Evolutionary conservation across 2,329 filamentous ascomycete species (phyloP), one percentile per base, ranked within the genome.

Genomic region (Fusarium nanum): DNA sequence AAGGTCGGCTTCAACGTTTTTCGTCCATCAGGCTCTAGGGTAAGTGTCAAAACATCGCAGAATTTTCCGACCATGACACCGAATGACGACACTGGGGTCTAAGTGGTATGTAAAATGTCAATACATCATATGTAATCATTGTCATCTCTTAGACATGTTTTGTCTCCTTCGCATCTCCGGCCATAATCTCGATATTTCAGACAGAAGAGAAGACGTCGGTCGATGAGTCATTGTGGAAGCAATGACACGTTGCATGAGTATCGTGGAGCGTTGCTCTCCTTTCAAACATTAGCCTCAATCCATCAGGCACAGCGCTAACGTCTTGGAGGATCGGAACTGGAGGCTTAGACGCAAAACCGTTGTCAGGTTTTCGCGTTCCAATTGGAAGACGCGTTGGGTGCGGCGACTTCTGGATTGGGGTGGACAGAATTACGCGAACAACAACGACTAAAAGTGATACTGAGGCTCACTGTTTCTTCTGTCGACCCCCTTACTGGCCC

Each of bases 371-470:
- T 37, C 18, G 34, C 18, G 34, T 37, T 37, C 10, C 34, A n/a
- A 37, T 37, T 37, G 34, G 34, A 37, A 37, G 34, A 37, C 34
- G 34, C 34, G 34, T n/a, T 37, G 34, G 10, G 12, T n/a, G 6
- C 34, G 34, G 34, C 34, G 18, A 37, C 18, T 37, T 37, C 34
- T 12, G 18, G 6, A 12, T 12, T 11, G 6, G 18, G 18, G 34
- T 37, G 7, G 34, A 37, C 18, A n/a, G 18, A 37, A 37, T n/a
- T 12, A 12, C 10, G 34, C 27, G 11, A 28, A 11, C 27, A 28
- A 28, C 4, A 28, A 5, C 1, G 4, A 12, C 10, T 6, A 11
- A 6, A 12, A 11, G 2, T 6, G 10, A 4, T 5, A 11, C 5
- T 28, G 27, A 28, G 27, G 27, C 34, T 37, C 18, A 37, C 18